These are phyloP conservation scores for Astraeus odoratus DNA, from an alignment of 768 basidiomycete genomes.

Conservation along the genomic window DNA sequence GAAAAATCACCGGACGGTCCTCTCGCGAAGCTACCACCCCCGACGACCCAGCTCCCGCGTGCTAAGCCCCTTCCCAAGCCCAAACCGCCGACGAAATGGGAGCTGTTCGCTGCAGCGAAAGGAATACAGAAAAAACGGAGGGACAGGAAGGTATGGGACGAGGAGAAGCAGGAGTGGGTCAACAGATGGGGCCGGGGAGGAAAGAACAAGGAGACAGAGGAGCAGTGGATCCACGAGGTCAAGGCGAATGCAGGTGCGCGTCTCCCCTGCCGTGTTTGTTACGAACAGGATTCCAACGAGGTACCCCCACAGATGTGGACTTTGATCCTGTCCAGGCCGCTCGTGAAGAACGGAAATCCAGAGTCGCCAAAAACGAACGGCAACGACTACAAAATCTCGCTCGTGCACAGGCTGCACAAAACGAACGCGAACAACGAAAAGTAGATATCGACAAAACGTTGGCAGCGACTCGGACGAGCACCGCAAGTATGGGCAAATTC, in stretches of 20 bases:
- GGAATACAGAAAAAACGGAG: conserved; percentile 78
- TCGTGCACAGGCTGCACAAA: conserved; percentile 37
- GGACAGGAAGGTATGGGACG: conserved; percentile 87
- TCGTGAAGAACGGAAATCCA: conserved; percentile 70
- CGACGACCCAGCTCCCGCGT: conserved; percentile 73
- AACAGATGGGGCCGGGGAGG: conserved; percentile 84
- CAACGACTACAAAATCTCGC: conserved; percentile 69
- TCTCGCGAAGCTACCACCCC: conserved; percentile 71
- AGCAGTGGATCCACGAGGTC: conserved; percentile 90
- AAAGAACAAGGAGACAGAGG: conserved; percentile 82
- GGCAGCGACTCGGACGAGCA: conserved; percentile 71
- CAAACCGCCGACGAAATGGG: conserved; percentile 94
- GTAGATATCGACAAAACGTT: conserved; percentile 69
- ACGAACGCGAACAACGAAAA: conserved; percentile 50
- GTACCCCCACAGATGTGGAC: conserved; percentile 51
- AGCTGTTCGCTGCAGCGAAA: conserved; percentile 88
- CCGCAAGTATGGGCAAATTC: conserved; percentile 94
- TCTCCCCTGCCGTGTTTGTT: not conserved
- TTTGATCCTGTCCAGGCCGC: conserved; percentile 73
- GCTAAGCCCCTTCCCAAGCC: conserved; percentile 91
- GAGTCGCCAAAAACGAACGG: conserved; percentile 78
- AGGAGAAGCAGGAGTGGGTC: conserved; percentile 91
- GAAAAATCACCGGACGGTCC: conserved; percentile 73
- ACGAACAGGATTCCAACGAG: not conserved
- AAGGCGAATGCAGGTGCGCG: conserved; percentile 74